Base-by-base conservation (phyloP, 1,139 yeast genomes). In the Protomyces inundatus region DNA sequence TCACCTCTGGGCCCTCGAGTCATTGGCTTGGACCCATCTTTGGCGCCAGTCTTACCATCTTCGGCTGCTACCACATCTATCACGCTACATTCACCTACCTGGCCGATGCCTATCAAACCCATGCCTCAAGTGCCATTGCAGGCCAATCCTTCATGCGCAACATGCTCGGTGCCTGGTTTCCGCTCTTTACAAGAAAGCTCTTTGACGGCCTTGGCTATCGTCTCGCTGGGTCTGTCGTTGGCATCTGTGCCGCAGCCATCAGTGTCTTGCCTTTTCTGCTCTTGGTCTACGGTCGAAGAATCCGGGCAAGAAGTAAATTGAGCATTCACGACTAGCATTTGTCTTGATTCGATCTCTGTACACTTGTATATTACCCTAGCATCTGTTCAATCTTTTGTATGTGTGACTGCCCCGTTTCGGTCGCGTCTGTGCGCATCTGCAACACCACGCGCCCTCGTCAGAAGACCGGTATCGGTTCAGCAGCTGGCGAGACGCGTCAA, bases 41-140 rank as follows among this genome's bases (percentile, higher is more conserved):
- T 32, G 64, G 54, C n/a, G 53, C 54, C 10, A 51, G 62, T n/a
- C 30, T 54, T 23, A 40, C 54, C n/a, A 40, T 35, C 9, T 37
- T 54, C 10, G 64, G 64, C 42, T 36, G 52, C 53, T 54, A 45
- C 32, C 23, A 65, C 36, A 67, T 69, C 46, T 59, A 40, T 33
- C 52, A 54, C n/a, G 40, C 57, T 3, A 37, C 52, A 5, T 32
- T 40, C 33, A 36, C 51, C 36, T 90, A 90, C 74, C 81, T 90
- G 70, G 85, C 90, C 71, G 97, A 90, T 73, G 79, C 88, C 50
- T 90, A 90, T 73, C 78, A 88, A 68, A 73, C 84, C 66, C 84
- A 86, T 71, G 95, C 96, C 3, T 96, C 96, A 4, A 86, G 95
- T 33, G 97, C 96, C 0, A 79, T 90, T 69, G 96, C 97, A 4